Base-by-base conservation (phyloP, 441 rosid species). In the Pelargonium cotyledonis region DNA sequence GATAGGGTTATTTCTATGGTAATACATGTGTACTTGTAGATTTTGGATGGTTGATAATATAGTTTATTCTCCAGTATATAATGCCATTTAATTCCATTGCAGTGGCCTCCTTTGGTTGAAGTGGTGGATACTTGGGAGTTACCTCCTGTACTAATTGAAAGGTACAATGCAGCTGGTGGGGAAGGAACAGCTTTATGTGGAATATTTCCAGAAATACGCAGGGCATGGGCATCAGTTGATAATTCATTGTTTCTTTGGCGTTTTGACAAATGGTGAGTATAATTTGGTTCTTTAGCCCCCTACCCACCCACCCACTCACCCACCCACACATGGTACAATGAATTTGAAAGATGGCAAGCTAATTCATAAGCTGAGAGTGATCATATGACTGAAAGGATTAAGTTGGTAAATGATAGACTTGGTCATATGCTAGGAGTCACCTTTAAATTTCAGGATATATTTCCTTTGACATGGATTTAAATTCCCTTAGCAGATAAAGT, bases 101-200 rank as follows among this genome's bases (percentile, higher is more conserved):
- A 94, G 97, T 92, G 99, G 98, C 98, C 99, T 65, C 95, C 99
- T 68, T 71, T 89, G 76, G 76, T 88, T 35, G 99, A 92, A 81
- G 87, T 95, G 58, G 89, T 70, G 16, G 93, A 92, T 70, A 90
- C 91, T 7, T 80, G 91, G 90, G 98, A 92, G 70, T 79, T 92
- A 70, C 99, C 99, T 73, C 72, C 89, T 19, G 89, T 86, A 11
- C 91, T 95, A 49, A 79, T 95, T 63, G 96, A 92, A 78, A 88
- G 95, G 70, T 95, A 92, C 63, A 95, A 92, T 73, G 86, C 95
- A 14, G 94, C 99, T 31, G 97, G 97, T 2, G 98, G 99, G 16
- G 99, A 95, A 81, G 99, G 98, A 51, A 92, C 92, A 10, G 99
- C 99, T 58, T 71, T 95, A 43, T 95, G 99, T 68, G 98, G 99